A percentile compares a stretch with the other conserved stretches of the same genome.
Conservation (phyloP, 2,329 filamentous ascomycete genomes). For the Diplodia sapinea region DNA sequence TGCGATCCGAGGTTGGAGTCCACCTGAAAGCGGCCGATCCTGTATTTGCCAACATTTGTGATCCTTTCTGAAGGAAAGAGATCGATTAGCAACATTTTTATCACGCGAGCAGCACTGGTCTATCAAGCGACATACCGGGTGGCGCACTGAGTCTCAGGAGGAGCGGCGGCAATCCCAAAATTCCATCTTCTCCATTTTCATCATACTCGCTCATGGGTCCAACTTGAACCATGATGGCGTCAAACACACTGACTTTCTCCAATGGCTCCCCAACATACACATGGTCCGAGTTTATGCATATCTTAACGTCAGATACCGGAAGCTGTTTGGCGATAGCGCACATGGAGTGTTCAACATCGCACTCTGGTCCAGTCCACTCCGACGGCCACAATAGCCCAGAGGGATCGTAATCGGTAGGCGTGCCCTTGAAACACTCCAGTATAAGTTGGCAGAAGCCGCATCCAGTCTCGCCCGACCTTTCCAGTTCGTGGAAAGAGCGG, state of each 20-base stretch:
- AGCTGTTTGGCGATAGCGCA: not conserved
- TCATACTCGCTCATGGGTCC: not conserved
- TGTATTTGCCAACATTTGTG: not conserved
- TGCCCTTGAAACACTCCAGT: not conserved
- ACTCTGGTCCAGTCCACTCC: not conserved
- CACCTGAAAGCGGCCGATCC: not conserved
- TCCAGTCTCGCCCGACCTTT: not conserved
- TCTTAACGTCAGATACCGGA: not conserved
- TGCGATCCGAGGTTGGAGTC: not conserved
- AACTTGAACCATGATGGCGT: slow-evolving; percentile 3
- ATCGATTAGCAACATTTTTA: not conserved
- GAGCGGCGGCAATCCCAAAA: not conserved
- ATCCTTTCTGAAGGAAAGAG: not conserved
- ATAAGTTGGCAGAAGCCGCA: not conserved
- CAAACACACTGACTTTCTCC: slow-evolving; percentile 6
- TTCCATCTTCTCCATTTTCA: not conserved
- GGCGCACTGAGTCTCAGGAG: not conserved
- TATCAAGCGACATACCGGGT: not conserved
- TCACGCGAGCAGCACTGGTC: not conserved
- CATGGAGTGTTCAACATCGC: not conserved
- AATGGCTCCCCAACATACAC: not conserved
- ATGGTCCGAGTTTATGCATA: not conserved
- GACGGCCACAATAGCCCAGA: not conserved
- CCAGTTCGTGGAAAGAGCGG: not conserved
- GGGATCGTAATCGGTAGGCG: not conserved